These are phyloP conservation scores for Fusarium heterosporum DNA, from an alignment of 2,329 filamentous ascomycete genomes.

Conservation along the genomic window DNA sequence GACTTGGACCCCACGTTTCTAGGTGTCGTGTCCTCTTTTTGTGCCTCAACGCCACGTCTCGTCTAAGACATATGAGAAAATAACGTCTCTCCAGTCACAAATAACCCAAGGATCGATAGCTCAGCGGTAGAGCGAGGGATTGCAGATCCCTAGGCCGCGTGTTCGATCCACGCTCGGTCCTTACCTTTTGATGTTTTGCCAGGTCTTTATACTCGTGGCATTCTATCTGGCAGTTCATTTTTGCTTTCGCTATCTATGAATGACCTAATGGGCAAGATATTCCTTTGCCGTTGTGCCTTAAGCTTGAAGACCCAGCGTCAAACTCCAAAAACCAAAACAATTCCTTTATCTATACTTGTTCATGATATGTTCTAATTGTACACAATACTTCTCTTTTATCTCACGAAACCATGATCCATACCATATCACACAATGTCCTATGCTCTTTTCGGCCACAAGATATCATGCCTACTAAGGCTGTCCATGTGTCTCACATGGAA, in stretches of 20 bases:
- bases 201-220: background rate
- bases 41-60: conserved; percentile 17
- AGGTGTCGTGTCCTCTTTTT: conserved; percentile 21
- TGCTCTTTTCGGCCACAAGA: background rate
- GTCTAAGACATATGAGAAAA: background rate
- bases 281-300: background rate
- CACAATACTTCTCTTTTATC: too few relatives aligned
- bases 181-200: conserved; percentile 4
- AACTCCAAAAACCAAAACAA: background rate
- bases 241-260: too few relatives aligned
- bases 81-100: background rate
- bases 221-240: background rate
- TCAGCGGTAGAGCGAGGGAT: conserved; percentile 42
- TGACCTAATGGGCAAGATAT: background rate
- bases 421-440: too few relatives aligned
- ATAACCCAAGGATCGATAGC: conserved; percentile 31
- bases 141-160: conserved; percentile 41
- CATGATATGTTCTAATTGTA: too few relatives aligned
- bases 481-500: background rate
- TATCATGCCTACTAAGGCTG: background rate
- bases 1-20: background rate
- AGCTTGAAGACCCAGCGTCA: background rate
- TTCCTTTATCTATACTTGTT: too few relatives aligned
- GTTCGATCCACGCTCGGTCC: conserved; percentile 43
- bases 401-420: too few relatives aligned